phyloP scores from a whole-genome alignment of 2,329 filamentous ascomycete species.

The Fusarium penzigii region DNA sequence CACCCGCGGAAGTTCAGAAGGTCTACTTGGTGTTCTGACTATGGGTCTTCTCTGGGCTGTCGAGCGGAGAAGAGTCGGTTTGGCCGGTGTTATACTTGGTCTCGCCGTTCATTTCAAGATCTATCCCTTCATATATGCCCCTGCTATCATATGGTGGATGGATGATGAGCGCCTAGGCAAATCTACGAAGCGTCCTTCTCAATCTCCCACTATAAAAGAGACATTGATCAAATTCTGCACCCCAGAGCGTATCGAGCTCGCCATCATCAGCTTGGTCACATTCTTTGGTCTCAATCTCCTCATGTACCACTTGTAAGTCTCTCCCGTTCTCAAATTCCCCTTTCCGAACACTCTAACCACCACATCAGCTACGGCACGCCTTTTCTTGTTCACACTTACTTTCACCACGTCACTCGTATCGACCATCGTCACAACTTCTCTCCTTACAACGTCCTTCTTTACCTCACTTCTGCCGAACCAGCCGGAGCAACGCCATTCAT shows the following conservation, averaged over 20 bases:
- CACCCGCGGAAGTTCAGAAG: constrained; percentile 91
- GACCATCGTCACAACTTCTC: constrained; percentile 99
- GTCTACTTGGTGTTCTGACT: constrained; percentile 81
- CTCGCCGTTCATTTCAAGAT: constrained; percentile 96
- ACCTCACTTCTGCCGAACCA: constrained; percentile 72
- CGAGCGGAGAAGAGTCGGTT: constrained; percentile 56
- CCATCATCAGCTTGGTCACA: constrained; percentile 66
- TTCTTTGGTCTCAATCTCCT: constrained; percentile 72
- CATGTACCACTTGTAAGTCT: constrained; percentile 74
- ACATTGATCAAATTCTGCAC: constrained; percentile 49
- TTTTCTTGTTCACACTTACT: constrained; percentile 87
- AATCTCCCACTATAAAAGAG: constrained; percentile 22
- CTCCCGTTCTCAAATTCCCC: background rate
- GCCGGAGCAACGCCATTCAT: constrained; percentile 37
- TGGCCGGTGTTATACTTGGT: constrained; percentile 77
- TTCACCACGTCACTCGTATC: constrained; percentile 89
- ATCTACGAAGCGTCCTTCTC: background rate
- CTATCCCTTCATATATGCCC: constrained; percentile 94
- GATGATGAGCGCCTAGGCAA: constrained; percentile 52
- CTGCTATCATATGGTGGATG: constrained; percentile 79
- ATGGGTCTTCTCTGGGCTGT: constrained; percentile 83
- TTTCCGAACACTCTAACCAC: background rate
- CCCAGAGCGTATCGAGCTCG: constrained; percentile 56
- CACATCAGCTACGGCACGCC: constrained; percentile 69
- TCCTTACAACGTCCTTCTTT: constrained; percentile 89